Base-by-base conservation (phyloP, 2,329 filamentous ascomycete genomes). In the Knoxdaviesia capensis region DNA sequence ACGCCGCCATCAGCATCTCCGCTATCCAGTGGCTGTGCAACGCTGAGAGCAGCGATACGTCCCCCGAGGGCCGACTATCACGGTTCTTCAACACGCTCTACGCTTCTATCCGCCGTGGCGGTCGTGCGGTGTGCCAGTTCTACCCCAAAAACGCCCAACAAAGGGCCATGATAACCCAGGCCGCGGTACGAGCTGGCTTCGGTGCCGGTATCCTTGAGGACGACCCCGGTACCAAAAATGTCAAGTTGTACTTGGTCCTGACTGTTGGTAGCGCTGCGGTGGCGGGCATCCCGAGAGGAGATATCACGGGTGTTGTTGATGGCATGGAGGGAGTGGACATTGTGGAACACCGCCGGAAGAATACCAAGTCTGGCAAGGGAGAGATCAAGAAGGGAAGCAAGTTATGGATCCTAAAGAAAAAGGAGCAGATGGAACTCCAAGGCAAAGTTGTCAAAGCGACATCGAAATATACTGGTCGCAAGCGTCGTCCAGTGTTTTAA, bases 11-110 rank as follows among this genome's bases (percentile, higher is more conserved):
- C 51, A 86, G 78, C 53, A 96, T 98, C 56, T 85, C 77, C 50
- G 90, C 90, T 1, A 81, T 98, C n/a, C 90, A 98, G 59, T 98
- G 90, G 90, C 68, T 98, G 31, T 98, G 90, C 59, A 96, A 94
- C 58, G 90, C 88, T 36, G 90, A 96, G 58, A 82, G 73, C 45
- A 83, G 75, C 54, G 85, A 92, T 40, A 87, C 90, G 0, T 82
- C 73, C 1, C 81, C 86, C 1, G 72, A 80, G 31, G 84, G 81
- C 0, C 66, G 90, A 5, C 60, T 98, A 30, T 71, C 74, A 5
- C 68, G 88, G 38, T 98, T 98, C 56, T 98, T 98, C 59, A 85
- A 92, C 52, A 85, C 86, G 0, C 61, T 98, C 2, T 98, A 96
- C 59, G 81, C 85, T 0, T 77, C 77, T 46, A 62, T 98, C 47